These are phyloP conservation scores for Picochlorum sp. DNA, from an alignment of 139 green algal genomes.

Conservation along the genomic window DNA sequence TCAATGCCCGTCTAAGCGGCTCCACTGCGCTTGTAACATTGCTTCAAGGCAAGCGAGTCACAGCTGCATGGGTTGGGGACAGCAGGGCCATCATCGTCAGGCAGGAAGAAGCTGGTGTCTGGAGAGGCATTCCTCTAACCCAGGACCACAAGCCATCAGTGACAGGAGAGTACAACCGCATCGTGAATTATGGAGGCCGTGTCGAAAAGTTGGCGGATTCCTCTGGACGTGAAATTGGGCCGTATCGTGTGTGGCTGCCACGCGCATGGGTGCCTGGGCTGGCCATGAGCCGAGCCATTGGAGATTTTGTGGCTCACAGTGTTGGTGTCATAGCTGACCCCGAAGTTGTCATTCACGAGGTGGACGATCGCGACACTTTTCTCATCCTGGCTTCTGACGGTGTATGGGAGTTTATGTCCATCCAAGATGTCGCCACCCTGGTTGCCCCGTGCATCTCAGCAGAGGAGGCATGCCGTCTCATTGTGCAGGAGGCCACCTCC, in stretches of 20 bases:
- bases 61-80: constrained; percentile 82
- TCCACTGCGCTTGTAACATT: constrained; percentile 65
- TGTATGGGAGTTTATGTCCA: constrained; percentile 89
- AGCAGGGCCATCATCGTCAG: constrained; percentile 56
- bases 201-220: constrained; percentile 73
- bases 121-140: constrained; percentile 61
- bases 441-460: constrained; percentile 36
- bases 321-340: constrained; percentile 74
- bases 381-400: constrained; percentile 85
- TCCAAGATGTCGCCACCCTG: constrained; percentile 77
- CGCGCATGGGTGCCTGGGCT: constrained; percentile 72
- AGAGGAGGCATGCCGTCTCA: constrained; percentile 47
- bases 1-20: constrained; percentile 78
- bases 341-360: constrained; percentile 46
- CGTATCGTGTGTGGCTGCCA: constrained; percentile 71
- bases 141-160: constrained; percentile 81
- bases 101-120: constrained; percentile 12
- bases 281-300: constrained; percentile 81
- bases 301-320: constrained; percentile 69
- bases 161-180: constrained; percentile 62
- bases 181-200: constrained; percentile 57
- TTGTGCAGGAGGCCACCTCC: constrained; percentile 67
- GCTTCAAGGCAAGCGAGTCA: constrained; percentile 46
- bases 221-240: constrained; percentile 68
- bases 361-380: constrained; percentile 63